Conservation (phyloP, 495 filamentous ascomycete species). For the Neurospora cerealis region DNA sequence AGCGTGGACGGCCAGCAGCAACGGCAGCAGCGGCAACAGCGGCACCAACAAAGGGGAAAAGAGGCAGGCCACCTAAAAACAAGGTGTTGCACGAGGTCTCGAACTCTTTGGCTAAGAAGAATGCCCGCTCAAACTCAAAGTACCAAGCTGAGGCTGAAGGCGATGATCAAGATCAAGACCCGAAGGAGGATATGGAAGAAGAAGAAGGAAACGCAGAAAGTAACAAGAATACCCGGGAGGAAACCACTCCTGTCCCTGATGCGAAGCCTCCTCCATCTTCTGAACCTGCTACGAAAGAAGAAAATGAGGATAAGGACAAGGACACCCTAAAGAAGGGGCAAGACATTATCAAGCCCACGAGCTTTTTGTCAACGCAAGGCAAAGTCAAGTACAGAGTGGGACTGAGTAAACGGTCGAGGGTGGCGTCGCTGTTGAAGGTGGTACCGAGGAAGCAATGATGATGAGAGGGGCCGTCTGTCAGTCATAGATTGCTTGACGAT, state of each 20-base stretch:
- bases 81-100: neutral
- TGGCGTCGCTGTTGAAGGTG: conserved; percentile 19
- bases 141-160: neutral
- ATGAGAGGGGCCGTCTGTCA: neutral
- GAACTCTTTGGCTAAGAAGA: neutral
- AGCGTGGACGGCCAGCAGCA: neutral
- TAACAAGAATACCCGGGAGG: neutral
- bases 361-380: neutral
- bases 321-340: neutral
- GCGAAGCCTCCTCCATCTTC: neutral
- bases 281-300: neutral
- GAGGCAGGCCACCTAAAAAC: neutral
- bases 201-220: neutral
- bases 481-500: neutral
- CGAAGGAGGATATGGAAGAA: neutral
- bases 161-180: neutral
- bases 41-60: neutral
- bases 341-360: neutral
- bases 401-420: conserved; percentile 17
- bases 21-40: neutral
- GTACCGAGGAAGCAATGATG: neutral
- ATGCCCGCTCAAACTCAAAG: neutral
- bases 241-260: neutral
- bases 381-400: conserved; percentile 18
- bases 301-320: neutral